phyloP scores from a whole-genome alignment of 176 grass and related monocot species.

The Urochloa ruziziensis region DNA sequence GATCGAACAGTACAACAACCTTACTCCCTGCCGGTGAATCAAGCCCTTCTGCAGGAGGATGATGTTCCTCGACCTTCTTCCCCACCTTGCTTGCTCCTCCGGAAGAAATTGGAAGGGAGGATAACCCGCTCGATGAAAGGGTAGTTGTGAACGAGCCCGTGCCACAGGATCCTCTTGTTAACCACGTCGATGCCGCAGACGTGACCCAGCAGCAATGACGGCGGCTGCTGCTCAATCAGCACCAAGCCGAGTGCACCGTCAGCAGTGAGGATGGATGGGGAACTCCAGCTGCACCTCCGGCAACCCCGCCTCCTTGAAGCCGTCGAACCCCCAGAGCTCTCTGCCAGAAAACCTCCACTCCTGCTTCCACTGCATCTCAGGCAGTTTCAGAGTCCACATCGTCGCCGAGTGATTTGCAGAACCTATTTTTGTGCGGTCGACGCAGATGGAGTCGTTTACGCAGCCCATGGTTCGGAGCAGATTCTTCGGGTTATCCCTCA shows the following conservation, averaged over 20 bases:
- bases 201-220: neutral
- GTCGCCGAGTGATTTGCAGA: too few species aligned
- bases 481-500: neutral
- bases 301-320: neutral
- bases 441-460: neutral
- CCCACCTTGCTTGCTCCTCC: neutral
- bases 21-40: neutral
- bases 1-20: neutral
- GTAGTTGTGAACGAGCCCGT: neutral
- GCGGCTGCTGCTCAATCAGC: neutral
- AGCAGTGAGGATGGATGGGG: neutral
- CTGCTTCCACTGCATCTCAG: neutral
- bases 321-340: neutral
- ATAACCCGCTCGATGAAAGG: rapidly evolving
- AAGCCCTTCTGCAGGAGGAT: neutral
- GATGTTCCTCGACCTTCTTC: neutral
- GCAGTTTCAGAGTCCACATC: neutral
- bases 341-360: neutral
- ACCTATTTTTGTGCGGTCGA: rapidly evolving
- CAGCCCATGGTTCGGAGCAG: neutral
- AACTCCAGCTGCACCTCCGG: neutral
- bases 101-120: neutral
- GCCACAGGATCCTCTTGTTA: neutral
- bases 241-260: neutral
- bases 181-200: neutral